Base-by-base conservation (phyloP, 1,284 basidiomycete genomes). In the Cryptococcus maquisensis region DNA sequence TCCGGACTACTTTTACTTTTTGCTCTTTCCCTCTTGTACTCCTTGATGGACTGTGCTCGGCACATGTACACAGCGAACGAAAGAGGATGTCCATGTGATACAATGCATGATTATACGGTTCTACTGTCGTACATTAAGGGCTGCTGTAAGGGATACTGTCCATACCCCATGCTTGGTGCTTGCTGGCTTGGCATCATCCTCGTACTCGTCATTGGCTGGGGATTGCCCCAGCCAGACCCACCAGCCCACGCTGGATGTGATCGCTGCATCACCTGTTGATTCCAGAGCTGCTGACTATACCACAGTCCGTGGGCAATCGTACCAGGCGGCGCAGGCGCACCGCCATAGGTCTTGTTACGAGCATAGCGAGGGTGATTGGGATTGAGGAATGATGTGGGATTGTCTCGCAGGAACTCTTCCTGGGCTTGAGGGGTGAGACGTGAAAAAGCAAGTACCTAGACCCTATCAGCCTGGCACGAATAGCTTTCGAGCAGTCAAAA, bases 361-460 rank as follows among this genome's bases (percentile, higher is more conserved):
- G 52, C 26, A 32, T 54, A 44, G 2, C 41, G 44, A 28, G 52
- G 59, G 40, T 57, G 53, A 28, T 53, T 54, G 23, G 67, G 64
- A 45, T 72, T 72, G 26, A 71, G 60, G 26, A 59, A 65, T 13
- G 66, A 64, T 6, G 63, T 54, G 26, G 69, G 71, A 51, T 73
- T 73, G 9, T 71, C 67, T 1, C 55, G 49, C 1, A 74, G 54
- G 45, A 72, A 72, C n/a, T 62, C 59, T 18, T 60, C 59, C 59
- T 65, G 64, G 35, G 73, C 72, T 21, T 56, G 42, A 20, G 66
- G 65, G 2, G 63, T 60, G 23, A 75, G 55, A 18, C 71, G 58
- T 18, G 62, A 65, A 51, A 74, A 68, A 1, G 72, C 72, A 3
- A 69, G 50, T 0, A 55, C 57, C 73, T 75, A 45, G 12, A 45